Evolutionary conservation across 1,284 basidiomycete genomes (phyloP), one percentile per base, ranked within the genome.

Genomic region (Ceratobasidium sp.): DNA sequence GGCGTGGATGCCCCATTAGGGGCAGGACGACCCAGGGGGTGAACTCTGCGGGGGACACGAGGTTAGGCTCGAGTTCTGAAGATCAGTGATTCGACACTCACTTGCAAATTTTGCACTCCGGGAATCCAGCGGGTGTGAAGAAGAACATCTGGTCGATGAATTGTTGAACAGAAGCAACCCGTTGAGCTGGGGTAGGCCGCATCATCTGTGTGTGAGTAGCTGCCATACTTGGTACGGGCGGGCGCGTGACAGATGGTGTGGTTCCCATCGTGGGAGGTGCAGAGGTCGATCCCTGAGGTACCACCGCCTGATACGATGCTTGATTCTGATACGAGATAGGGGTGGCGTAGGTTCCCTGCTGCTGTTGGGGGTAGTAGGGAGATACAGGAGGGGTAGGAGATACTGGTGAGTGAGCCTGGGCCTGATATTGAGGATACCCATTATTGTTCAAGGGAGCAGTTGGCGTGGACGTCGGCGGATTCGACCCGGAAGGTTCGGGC

Each of bases 21-120:
- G 39, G 8, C 56, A 41, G 47, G 49, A n/a, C 39, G 49, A 25
- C 4, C 30, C 27, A 49, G 53, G 21, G n/a, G 41, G 21, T 33
- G 13, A 54, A 54, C 23, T 33, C 30, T 29, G 33, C 36, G 6
- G 8, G 41, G 30, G 13, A 29, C 11, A 36, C 33, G 11, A 11
- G 33, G 33, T 36, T 36, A 36, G 33, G 11, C 11, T 11, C 33
- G 33, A 11, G 33, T 39, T 62, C 36, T 19, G 25, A 29, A 39
- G 30, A 52, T 56, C 41, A 41, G 19, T n/a, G 50, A 53, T 27
- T 2, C 13, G 11, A 21, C 19, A 36, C 62, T 54, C 44, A 66
- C 62, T 66, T 66, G 62, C 62, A 66, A 21, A 56, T 36, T 56
- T 56, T 66, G 52, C 62, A 66, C 29, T 66, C 62, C 16, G 39